phyloP scores from a whole-genome alignment of 1,139 yeast genomes.

The Debaryomyces sp. region DNA sequence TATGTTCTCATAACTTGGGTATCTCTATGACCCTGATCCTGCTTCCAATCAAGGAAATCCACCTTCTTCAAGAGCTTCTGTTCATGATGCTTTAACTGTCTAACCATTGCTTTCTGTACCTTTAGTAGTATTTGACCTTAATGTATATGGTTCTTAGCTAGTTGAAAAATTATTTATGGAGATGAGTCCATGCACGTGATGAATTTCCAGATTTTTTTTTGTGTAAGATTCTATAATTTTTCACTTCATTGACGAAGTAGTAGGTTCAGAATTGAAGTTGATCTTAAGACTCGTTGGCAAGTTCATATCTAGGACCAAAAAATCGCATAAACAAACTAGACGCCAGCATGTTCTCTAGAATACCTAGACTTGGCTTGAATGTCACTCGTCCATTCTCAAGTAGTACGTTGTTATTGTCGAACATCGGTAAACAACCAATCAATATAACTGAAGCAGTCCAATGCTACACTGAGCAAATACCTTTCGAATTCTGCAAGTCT shows the following conservation, averaged over 20 bases:
- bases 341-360: slow-evolving; percentile 55
- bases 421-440: slow-evolving; percentile 47
- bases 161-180: slow-evolving; percentile 5
- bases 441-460: slow-evolving; percentile 35
- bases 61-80: slow-evolving; percentile 92
- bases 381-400: slow-evolving; percentile 23
- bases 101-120: slow-evolving; percentile 61
- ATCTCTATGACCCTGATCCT: slow-evolving; percentile 93
- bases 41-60: slow-evolving; percentile 97
- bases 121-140: background rate
- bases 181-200: slow-evolving; percentile 3
- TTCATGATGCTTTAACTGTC: slow-evolving; percentile 93
- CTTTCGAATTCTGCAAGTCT: slow-evolving; percentile 49
- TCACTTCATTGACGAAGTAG: slow-evolving; percentile 5
- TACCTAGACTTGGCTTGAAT: slow-evolving; percentile 30
- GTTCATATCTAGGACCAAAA: background rate
- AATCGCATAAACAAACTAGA: background rate
- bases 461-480: slow-evolving; percentile 39
- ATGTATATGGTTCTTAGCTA: background rate
- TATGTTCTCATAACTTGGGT: slow-evolving; percentile 94
- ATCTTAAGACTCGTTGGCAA: background rate
- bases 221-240: slow-evolving; percentile 8
- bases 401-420: slow-evolving; percentile 33
- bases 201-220: slow-evolving; percentile 1
- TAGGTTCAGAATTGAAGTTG: background rate